Evolutionary conservation across 768 basidiomycete species (phyloP).

Genomic region (Sarcodon sp.): DNA sequence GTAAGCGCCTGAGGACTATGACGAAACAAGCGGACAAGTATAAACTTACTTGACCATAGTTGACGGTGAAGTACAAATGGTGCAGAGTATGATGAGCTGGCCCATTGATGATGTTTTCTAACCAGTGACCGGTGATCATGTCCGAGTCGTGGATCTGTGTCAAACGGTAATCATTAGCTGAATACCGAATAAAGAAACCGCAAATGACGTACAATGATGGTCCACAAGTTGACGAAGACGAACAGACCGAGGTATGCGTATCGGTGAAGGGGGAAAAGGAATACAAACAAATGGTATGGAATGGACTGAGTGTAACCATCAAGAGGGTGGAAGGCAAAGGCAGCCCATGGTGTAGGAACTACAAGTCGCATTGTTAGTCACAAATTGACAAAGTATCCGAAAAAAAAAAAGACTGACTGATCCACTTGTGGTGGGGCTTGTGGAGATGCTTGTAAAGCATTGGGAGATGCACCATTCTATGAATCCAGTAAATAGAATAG

Average conservation of each 20-base stretch:
- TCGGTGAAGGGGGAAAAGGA: slow-evolving; percentile 85
- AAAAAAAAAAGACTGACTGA: slow-evolving; percentile 49
- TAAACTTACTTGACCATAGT: slow-evolving; percentile 72
- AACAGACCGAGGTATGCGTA: slow-evolving; percentile 76
- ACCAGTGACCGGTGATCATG: slow-evolving; percentile 86
- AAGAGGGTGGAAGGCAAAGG: slow-evolving; percentile 93
- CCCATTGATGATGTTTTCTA: slow-evolving; percentile 92
- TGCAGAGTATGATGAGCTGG: slow-evolving; percentile 97
- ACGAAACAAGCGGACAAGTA: slow-evolving; percentile 5
- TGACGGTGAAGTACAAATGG: slow-evolving; percentile 93
- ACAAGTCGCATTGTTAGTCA: slow-evolving; percentile 3
- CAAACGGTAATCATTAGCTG: too few species aligned
- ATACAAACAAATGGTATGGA: slow-evolving; percentile 89
- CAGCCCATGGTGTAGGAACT: slow-evolving; percentile 97
- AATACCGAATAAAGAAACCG: background rate
- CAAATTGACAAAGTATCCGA: background rate
- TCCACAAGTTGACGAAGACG: slow-evolving; percentile 90
- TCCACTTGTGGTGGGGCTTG: slow-evolving; percentile 99
- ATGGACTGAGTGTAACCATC: slow-evolving; percentile 92
- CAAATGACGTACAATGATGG: slow-evolving; percentile 60
- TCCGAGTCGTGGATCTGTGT: slow-evolving; percentile 95
- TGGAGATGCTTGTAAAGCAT: slow-evolving; percentile 81
- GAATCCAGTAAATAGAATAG: slow-evolving; percentile 94
- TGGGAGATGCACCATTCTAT: slow-evolving; percentile 80
- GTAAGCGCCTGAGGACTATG: slow-evolving; percentile 6